These are phyloP conservation scores for Grosmannia penicillata DNA, from an alignment of 2,329 filamentous ascomycete genomes.

Conservation along the genomic window DNA sequence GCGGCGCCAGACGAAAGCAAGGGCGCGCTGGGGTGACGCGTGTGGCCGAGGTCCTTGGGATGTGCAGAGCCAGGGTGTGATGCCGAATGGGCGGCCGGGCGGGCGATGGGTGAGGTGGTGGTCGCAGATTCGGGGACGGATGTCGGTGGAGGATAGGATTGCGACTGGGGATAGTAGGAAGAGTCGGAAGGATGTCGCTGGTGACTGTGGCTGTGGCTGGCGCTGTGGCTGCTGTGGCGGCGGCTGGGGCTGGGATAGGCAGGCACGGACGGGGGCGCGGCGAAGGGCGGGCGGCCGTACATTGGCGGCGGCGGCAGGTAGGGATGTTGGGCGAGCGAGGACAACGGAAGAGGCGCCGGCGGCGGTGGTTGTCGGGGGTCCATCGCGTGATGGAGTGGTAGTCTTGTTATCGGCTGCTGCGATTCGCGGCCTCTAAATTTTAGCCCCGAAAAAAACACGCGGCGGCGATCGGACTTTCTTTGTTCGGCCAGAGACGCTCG, in stretches of 20 bases:
- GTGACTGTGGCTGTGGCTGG: constrained; percentile 14
- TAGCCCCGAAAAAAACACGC: background rate
- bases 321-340: constrained; percentile 13
- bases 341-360: constrained; percentile 10
- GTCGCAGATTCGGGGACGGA: constrained; percentile 1
- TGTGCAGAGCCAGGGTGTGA: constrained; percentile 12
- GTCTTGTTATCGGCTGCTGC: too few species aligned
- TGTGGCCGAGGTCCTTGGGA: constrained; percentile 15
- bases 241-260: constrained; percentile 14
- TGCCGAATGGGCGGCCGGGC: background rate
- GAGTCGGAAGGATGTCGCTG: constrained; percentile 27
- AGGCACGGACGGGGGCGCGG: too few species aligned
- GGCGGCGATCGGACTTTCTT: background rate
- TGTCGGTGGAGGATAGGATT: constrained; percentile 17
- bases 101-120: background rate
- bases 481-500: constrained; percentile 22
- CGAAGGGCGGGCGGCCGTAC: too few species aligned
- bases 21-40: constrained; percentile 29
- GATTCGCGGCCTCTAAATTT: too few species aligned
- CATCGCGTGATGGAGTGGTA: constrained; percentile 14
- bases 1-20: constrained; percentile 24
- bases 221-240: constrained; percentile 11
- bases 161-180: constrained; percentile 23
- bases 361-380: constrained; percentile 20
- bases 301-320: constrained; percentile 16